Evolutionary conservation across 2,329 filamentous ascomycete genomes (phyloP).

Genomic region (Dactylellina leptospora): DNA sequence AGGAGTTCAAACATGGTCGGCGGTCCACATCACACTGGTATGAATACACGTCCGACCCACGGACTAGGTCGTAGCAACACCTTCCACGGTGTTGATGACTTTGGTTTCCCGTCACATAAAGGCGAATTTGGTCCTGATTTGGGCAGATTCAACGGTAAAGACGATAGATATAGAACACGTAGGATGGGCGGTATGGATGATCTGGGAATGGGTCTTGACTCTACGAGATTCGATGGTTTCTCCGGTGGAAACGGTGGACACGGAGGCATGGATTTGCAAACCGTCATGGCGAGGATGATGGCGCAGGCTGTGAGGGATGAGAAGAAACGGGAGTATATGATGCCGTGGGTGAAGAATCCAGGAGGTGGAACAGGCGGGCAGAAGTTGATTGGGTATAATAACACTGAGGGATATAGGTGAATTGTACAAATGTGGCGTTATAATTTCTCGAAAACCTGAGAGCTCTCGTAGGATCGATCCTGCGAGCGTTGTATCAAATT

Average conservation of each 20-base stretch:
- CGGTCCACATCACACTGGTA: conserved; percentile 3
- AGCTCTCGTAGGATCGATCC: background rate
- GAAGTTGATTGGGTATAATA: conserved; percentile 42
- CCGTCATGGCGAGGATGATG: conserved; percentile 47
- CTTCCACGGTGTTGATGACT: conserved; percentile 32
- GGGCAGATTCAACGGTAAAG: conserved; percentile 28
- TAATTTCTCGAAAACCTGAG: conserved; percentile 12
- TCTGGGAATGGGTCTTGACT: conserved; percentile 21
- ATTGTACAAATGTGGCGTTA: too few relatives aligned
- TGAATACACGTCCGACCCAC: conserved; percentile 1
- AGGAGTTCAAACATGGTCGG: conserved; percentile 14
- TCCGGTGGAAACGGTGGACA: background rate
- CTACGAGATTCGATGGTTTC: conserved; percentile 22
- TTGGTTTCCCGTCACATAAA: conserved; percentile 23
- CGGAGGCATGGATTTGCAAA: conserved; percentile 34
- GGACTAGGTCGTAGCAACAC: conserved; percentile 28
- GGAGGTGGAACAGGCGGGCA: conserved; percentile 17
- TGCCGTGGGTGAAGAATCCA: conserved; percentile 38
- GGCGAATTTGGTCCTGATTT: conserved; percentile 32
- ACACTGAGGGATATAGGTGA: conserved; percentile 36
- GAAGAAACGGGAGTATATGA: conserved; percentile 48
- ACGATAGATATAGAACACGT: conserved; percentile 34
- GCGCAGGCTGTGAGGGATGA: conserved; percentile 37
- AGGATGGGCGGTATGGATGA: conserved; percentile 26
- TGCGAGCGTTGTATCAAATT: too few relatives aligned